Conservation (phyloP, 441 rosid genomes). For the Mallotus repandus region DNA sequence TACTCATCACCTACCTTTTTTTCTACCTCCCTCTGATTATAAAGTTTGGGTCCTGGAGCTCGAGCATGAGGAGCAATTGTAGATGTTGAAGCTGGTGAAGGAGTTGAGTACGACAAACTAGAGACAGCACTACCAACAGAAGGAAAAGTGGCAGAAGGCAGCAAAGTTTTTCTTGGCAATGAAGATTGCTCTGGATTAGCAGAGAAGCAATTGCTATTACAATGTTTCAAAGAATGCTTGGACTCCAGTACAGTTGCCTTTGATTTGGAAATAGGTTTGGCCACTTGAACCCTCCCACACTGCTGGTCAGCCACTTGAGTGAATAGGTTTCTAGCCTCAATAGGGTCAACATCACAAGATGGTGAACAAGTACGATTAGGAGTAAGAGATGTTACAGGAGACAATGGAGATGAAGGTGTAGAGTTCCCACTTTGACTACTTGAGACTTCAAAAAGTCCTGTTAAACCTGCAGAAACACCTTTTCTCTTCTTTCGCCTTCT, state of each 20-base stretch:
- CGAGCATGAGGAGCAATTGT: slow-evolving; percentile 64
- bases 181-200: slow-evolving; percentile 30
- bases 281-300: slow-evolving; percentile 27
- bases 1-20: slow-evolving; percentile 40
- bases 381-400: slow-evolving; percentile 45
- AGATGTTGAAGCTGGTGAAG: slow-evolving; percentile 41
- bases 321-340: slow-evolving; percentile 34
- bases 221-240: slow-evolving; percentile 24
- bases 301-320: slow-evolving; percentile 27
- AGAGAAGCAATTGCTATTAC: slow-evolving; percentile 19
- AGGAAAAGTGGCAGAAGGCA: slow-evolving; percentile 56
- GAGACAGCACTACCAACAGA: slow-evolving; percentile 32
- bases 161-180: slow-evolving; percentile 25
- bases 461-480: slow-evolving; percentile 42
- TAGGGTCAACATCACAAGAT: slow-evolving; percentile 34
- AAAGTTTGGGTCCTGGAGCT: slow-evolving; percentile 67
- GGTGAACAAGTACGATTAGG: slow-evolving; percentile 31
- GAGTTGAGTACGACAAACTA: slow-evolving; percentile 31
- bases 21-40: slow-evolving; percentile 37
- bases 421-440: slow-evolving; percentile 96
- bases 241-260: slow-evolving; percentile 21
- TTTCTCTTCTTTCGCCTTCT: slow-evolving; percentile 76
- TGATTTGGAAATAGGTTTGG: slow-evolving; percentile 23
- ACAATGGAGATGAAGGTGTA: slow-evolving; percentile 86
- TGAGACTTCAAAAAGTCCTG: slow-evolving; percentile 59